A percentile compares a stretch with the other conserved stretches of the same genome.
Evolutionary conservation across 2,329 filamentous ascomycete genomes (phyloP).

Genomic region (Shiraia bambusicola): DNA sequence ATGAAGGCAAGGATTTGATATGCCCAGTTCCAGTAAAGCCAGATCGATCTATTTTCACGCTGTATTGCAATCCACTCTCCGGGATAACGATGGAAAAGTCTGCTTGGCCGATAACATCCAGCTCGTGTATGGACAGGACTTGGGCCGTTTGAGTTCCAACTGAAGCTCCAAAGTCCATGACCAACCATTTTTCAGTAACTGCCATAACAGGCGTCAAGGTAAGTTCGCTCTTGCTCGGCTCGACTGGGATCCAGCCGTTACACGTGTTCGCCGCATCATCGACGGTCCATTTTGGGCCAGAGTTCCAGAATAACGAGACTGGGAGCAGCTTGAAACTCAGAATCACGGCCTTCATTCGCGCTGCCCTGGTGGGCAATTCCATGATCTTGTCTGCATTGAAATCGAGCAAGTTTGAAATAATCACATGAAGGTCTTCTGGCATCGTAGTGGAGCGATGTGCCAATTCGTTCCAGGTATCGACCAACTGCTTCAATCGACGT

Average conservation of each 20-base stretch:
- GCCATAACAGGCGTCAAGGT: slow-evolving; percentile 3
- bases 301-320: slow-evolving; percentile 7
- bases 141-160: not conserved
- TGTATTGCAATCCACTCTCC: too few relatives aligned
- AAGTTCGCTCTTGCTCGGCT: slow-evolving; percentile 7
- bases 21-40: not conserved
- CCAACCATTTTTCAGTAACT: not conserved
- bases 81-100: not conserved
- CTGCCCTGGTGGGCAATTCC: slow-evolving; percentile 2
- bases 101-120: not conserved
- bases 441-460: slow-evolving; percentile 10
- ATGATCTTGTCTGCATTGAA: slow-evolving; percentile 9
- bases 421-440: slow-evolving; percentile 9
- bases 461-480: slow-evolving; percentile 7
- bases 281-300: slow-evolving; percentile 2
- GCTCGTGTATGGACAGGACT: not conserved
- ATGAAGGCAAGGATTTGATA: not conserved
- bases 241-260: slow-evolving; percentile 2
- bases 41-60: too few relatives aligned
- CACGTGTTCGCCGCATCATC: not conserved
- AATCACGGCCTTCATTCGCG: slow-evolving; percentile 6
- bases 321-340: slow-evolving; percentile 5
- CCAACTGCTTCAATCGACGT: slow-evolving; percentile 7
- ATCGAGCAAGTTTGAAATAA: slow-evolving; percentile 9
- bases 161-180: not conserved